phyloP scores from a whole-genome alignment of 495 filamentous ascomycete genomes.

The Penicillium lividum region DNA sequence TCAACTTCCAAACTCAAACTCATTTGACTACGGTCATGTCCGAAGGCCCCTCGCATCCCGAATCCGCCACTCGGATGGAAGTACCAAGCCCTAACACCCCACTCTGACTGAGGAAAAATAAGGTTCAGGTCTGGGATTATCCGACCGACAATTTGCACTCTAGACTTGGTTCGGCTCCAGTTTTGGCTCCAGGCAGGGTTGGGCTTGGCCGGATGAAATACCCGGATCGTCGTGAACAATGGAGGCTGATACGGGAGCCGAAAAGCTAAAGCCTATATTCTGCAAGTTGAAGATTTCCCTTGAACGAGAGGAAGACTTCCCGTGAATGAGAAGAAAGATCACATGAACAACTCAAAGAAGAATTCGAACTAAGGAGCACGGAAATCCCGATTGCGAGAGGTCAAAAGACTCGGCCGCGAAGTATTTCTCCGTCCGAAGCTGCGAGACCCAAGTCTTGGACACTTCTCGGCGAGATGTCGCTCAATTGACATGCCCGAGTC shows the following conservation, averaged over 20 bases:
- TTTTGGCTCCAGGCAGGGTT: not conserved
- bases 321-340: not conserved
- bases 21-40: not conserved
- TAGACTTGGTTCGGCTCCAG: not conserved
- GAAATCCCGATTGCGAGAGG: too few species aligned
- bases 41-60: not conserved
- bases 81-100: not conserved
- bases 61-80: not conserved
- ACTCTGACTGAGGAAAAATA: not conserved
- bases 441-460: not conserved
- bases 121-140: not conserved
- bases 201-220: not conserved
- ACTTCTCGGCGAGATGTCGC: not conserved
- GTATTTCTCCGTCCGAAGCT: not conserved
- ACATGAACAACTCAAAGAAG: not conserved
- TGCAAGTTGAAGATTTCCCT: too few species aligned
- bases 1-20: not conserved
- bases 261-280: not conserved
- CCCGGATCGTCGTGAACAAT: not conserved
- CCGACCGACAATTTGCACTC: not conserved
- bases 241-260: not conserved
- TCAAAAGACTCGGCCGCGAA: not conserved
- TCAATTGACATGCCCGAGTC: not conserved
- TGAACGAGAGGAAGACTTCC: too few species aligned
- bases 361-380: too few species aligned